These are phyloP conservation scores for Ploettnerulaceae sp. DNA, from an alignment of 2,329 filamentous ascomycete species.

Conservation along the genomic window DNA sequence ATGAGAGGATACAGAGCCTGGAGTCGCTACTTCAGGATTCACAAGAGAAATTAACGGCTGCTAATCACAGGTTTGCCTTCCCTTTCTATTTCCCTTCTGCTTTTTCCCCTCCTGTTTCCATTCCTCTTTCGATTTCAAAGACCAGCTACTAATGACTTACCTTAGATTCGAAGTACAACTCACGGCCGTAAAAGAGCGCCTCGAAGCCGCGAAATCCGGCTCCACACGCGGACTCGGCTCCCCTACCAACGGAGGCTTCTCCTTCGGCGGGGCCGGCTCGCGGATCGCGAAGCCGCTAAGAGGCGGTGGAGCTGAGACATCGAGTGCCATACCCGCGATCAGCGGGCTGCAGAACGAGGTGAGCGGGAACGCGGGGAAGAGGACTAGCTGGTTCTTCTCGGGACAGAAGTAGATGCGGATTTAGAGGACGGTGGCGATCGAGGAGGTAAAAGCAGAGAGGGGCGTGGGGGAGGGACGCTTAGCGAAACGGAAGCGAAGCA, in stretches of 20 bases:
- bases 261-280: slow-evolving; percentile 60
- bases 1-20: slow-evolving; percentile 92
- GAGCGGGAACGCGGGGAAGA: slow-evolving; percentile 22
- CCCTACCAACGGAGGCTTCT: slow-evolving; percentile 61
- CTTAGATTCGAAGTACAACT: slow-evolving; percentile 95
- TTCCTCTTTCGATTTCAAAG: neutral
- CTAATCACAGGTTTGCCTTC: slow-evolving; percentile 97
- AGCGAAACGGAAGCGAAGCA: neutral
- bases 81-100: too few species aligned
- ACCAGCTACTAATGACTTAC: slow-evolving; percentile 16
- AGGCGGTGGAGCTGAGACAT: slow-evolving; percentile 50
- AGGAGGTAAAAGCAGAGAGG: neutral
- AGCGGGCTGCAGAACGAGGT: slow-evolving; percentile 53
- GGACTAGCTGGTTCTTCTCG: slow-evolving; percentile 35
- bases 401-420: slow-evolving; percentile 30
- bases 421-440: neutral
- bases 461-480: neutral
- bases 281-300: slow-evolving; percentile 66
- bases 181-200: slow-evolving; percentile 92
- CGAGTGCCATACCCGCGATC: slow-evolving; percentile 48
- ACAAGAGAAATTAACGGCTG: slow-evolving; percentile 95
- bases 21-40: slow-evolving; percentile 92
- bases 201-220: slow-evolving; percentile 90
- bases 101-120: slow-evolving; percentile 1
- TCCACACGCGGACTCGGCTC: slow-evolving; percentile 78